Percentiles rank a stretch among this genome's conserved stretches.
These are phyloP conservation scores for Diaporthe sp. DNA, from an alignment of 2,329 filamentous ascomycete species.

Conservation along the genomic window DNA sequence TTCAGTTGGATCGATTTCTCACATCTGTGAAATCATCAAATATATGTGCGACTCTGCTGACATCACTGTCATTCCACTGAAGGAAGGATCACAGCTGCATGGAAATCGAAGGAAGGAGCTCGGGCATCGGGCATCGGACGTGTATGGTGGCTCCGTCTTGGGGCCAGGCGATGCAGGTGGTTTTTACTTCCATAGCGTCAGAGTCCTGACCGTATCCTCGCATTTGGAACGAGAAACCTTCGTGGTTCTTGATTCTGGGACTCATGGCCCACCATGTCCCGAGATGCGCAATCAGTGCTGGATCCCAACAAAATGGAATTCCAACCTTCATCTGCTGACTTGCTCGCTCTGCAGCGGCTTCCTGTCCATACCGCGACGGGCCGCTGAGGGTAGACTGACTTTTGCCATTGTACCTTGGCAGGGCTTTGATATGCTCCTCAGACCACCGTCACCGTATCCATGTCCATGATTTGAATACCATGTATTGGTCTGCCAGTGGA, in stretches of 20 bases:
- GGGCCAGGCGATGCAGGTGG: neutral
- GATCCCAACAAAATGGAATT: neutral
- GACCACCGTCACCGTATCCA: neutral
- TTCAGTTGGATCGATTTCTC: neutral
- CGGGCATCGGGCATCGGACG: slow-evolving; percentile 11
- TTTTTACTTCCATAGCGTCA: neutral
- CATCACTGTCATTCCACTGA: neutral
- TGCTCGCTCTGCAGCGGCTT: neutral
- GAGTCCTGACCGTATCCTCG: neutral
- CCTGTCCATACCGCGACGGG: neutral
- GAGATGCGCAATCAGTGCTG: neutral
- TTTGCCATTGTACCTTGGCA: too few relatives aligned
- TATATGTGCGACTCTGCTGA: slow-evolving; percentile 7
- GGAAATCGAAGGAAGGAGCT: neutral
- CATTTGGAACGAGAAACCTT: neutral
- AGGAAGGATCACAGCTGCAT: slow-evolving; percentile 8
- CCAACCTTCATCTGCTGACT: neutral
- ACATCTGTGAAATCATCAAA: neutral
- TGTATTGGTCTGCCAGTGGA: neutral
- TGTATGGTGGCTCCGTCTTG: neutral
- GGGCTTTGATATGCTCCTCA: too few relatives aligned
- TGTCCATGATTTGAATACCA: neutral
- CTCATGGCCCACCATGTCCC: neutral
- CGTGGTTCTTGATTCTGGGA: neutral
- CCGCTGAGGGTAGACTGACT: neutral